These are phyloP conservation scores for Pseudogymnoascus sp. DNA, from an alignment of 2,329 filamentous ascomycete genomes.

Conservation along the genomic window DNA sequence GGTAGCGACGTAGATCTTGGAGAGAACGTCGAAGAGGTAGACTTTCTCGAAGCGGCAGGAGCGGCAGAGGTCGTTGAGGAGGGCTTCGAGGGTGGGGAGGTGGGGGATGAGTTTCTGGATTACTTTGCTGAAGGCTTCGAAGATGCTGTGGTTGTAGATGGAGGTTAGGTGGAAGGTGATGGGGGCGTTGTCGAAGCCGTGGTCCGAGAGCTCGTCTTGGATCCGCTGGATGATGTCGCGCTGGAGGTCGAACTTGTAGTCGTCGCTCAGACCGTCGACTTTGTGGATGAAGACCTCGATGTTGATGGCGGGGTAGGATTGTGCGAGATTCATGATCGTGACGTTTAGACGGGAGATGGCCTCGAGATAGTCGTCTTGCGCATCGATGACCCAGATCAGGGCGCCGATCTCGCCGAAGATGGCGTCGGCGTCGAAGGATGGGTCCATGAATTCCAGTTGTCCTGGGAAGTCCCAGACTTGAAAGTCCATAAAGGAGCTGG, in stretches of 20 bases:
- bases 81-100: constrained; percentile 81
- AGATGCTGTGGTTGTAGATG: constrained; percentile 98
- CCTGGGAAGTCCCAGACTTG: constrained; percentile 97
- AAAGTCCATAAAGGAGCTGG: constrained; percentile 96
- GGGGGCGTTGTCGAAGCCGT: constrained; percentile 85
- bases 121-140: constrained; percentile 96
- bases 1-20: constrained; percentile 97
- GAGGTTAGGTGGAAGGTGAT: constrained; percentile 94
- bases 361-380: constrained; percentile 95
- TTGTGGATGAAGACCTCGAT: constrained; percentile 99
- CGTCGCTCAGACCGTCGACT: constrained; percentile 92
- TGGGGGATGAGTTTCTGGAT: constrained; percentile 96
- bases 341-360: constrained; percentile 78
- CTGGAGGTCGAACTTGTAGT: constrained; percentile 93
- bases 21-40: constrained; percentile 94
- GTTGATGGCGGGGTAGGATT: constrained; percentile 86
- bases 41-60: constrained; percentile 96
- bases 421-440: constrained; percentile 81
- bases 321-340: constrained; percentile 82
- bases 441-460: constrained; percentile 86
- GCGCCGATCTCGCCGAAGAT: constrained; percentile 93
- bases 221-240: constrained; percentile 95
- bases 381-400: constrained; percentile 96
- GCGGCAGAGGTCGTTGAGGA: constrained; percentile 88
- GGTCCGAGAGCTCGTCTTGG: constrained; percentile 88